Base-by-base conservation (phyloP, 2,329 filamentous ascomycete genomes). In the Dothideomycetes sp. region DNA sequence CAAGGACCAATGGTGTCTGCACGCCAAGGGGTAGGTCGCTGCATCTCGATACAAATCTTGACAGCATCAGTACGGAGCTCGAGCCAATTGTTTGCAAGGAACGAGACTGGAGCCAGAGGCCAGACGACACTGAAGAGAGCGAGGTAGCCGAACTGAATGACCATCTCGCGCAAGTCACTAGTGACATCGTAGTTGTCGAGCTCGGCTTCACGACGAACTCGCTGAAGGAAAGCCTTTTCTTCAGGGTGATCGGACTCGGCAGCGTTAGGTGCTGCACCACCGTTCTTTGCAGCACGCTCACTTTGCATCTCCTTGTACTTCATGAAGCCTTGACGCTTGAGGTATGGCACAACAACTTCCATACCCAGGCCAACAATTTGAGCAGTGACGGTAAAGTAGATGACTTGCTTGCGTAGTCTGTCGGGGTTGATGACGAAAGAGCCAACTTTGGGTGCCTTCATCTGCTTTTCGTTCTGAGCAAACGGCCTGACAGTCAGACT, bases 1-100 rank as follows among this genome's bases (percentile, higher is more conserved):
- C 87, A 96, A 1, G 91, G 88, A 0, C 91, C 91, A 51, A 98
- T 96, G 1, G 84, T 91, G 63, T 96, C 91, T 1, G 86, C 80
- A 39, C 91, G 78, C 74, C 83, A 86, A 1, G 91, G 91, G 25
- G 84, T 85, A 0, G 91, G 91, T 3, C 91, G 80, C 54, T 89
- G 82, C 69, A 85, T 88, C 60, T 88, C 82, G 33, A 86, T 72
- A 42, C 87, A 87, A 53, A 96, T 94, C 62, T 98, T 98, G 65
- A 94, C 74, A 2, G 89, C 88, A 57, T 98, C 91, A 1, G 85
- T 85, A 29, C 91, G 83, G 27, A 96, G 74, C 59, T 96, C 91
- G 43, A 98, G 68, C 87, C 89, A 96, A 65, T 96, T 93, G 65
- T 96, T 96, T 61, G 91, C 68, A 10, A 96, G 67, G 66, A 96